phyloP scores from a whole-genome alignment of 805 yeast genomes.

The Kluyveromyces siamensis region DNA sequence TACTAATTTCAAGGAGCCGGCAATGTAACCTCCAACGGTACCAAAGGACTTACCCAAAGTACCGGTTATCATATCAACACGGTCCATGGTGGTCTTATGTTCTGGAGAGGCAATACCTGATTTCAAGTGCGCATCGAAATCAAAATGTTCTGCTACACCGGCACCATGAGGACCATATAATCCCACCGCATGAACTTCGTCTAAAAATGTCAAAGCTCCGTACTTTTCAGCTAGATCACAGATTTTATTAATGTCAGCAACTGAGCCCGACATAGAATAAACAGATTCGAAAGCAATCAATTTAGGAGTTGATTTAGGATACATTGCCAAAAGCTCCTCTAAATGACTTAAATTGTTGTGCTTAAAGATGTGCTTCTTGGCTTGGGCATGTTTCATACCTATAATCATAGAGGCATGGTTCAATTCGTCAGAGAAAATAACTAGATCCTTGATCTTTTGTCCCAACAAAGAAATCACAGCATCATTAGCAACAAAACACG shows the following conservation, averaged over 20 bases:
- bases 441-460: conserved; percentile 79
- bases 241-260: conserved; percentile 84
- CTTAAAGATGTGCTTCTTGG: conserved; percentile 80
- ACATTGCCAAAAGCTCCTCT: conserved; percentile 66
- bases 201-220: conserved; percentile 94
- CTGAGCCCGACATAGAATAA: conserved; percentile 97
- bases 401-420: conserved; percentile 98
- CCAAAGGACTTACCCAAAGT: conserved; percentile 97
- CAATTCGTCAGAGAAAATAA: conserved; percentile 83
- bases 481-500: conserved; percentile 96
- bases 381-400: conserved; percentile 86
- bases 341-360: conserved; percentile 84
- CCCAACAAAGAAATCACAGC: conserved; percentile 89
- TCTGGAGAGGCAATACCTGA: conserved; percentile 52
- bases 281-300: conserved; percentile 95
- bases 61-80: conserved; percentile 94
- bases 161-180: conserved; percentile 99
- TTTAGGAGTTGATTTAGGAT: conserved; percentile 85
- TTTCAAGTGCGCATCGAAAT: conserved; percentile 72
- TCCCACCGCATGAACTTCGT: conserved; percentile 98
- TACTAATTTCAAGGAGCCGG: conserved; percentile 71
- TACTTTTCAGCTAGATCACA: conserved; percentile 96
- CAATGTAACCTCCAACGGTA: conserved; percentile 95
- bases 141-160: conserved; percentile 96
- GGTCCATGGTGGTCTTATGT: conserved; percentile 61